These are phyloP conservation scores for Pichia cabralensis DNA, from an alignment of 805 yeast genomes.

Conservation along the genomic window DNA sequence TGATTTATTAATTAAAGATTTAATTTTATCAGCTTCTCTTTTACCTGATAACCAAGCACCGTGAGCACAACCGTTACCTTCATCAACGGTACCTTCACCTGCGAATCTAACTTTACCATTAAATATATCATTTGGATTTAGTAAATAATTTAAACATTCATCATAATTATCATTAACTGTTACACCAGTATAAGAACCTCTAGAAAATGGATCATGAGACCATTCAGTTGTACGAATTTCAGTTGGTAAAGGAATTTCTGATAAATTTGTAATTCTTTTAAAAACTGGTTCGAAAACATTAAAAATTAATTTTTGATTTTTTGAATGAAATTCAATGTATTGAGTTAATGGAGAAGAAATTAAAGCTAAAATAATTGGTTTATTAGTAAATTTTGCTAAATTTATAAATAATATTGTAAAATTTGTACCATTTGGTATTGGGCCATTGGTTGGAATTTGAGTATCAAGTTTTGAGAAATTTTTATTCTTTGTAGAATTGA, in stretches of 20 bases:
- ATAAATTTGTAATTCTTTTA: slow-evolving; percentile 18
- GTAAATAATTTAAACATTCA: slow-evolving; percentile 27
- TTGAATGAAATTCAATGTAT: slow-evolving; percentile 31
- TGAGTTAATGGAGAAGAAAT: slow-evolving; percentile 42
- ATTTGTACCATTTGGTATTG: slow-evolving; percentile 17
- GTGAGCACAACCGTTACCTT: slow-evolving; percentile 50
- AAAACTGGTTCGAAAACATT: slow-evolving; percentile 34
- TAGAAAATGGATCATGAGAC: slow-evolving; percentile 41
- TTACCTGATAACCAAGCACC: slow-evolving; percentile 46
- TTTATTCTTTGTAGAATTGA: neutral
- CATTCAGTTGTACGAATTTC: slow-evolving; percentile 30
- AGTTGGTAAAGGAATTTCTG: slow-evolving; percentile 18
- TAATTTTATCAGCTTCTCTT: slow-evolving; percentile 33
- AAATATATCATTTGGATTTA: slow-evolving; percentile 31
- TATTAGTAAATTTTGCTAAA: slow-evolving; percentile 19
- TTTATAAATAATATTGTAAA: slow-evolving; percentile 24
- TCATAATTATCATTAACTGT: slow-evolving; percentile 21
- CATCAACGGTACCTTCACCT: slow-evolving; percentile 43
- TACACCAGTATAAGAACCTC: slow-evolving; percentile 36
- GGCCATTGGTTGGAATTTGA: slow-evolving; percentile 1
- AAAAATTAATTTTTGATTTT: slow-evolving; percentile 34
- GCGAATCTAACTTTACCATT: slow-evolving; percentile 40
- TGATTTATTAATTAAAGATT: slow-evolving; percentile 15
- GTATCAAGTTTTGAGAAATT: slow-evolving; percentile 6
- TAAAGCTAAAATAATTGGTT: slow-evolving; percentile 34